Evolutionary conservation across 441 rosid genomes (phyloP), one percentile per base, ranked within the genome.

Genomic region (Populus hybrid): DNA sequence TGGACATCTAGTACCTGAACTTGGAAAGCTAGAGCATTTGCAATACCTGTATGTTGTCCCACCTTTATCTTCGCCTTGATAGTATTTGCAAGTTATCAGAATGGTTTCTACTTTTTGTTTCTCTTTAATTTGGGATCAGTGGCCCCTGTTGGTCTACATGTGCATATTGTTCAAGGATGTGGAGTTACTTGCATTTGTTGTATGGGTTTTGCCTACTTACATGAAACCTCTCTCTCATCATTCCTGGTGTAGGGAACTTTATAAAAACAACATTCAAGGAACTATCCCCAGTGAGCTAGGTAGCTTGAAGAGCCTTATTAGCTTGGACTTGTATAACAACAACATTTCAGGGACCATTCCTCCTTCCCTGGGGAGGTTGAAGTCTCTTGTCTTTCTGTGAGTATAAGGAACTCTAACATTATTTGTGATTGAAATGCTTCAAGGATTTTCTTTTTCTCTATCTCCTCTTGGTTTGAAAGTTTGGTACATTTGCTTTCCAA

Each of bases 251-350:
- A 95, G 99, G 82, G 98, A 95, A 84, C 98, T 95, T 71, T 95
- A 93, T 86, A 95, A 95, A 80, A 95, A 93, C 86, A 89, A 87
- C 83, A 91, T 95, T 67, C 88, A 92, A 72, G 99, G 99, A 82
- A 86, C 87, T 78, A 90, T 93, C 73, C 98, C 98, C 69, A 28
- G 81, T 21, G 98, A 93, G 81, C 91, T 95, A 46, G 97, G 96
- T 69, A 91, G 86, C 83, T 83, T 95, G 85, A 93, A 89, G 88
- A 88, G 82, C 66, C 98, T 95, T 67, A 88, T 95, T 82, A 95
- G 99, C 90, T 87, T 95, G 93, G 99, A 95, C 86, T 85, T 95
- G 69, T 95, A 95, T 77, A 89, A 85, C 88, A 95, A 95, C 91
- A 89, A 91, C 81, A 88, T 95, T 70, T 86, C 96, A 0, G 99